Conservation (phyloP, 768 basidiomycete species). For the Tulasnella sp. region DNA sequence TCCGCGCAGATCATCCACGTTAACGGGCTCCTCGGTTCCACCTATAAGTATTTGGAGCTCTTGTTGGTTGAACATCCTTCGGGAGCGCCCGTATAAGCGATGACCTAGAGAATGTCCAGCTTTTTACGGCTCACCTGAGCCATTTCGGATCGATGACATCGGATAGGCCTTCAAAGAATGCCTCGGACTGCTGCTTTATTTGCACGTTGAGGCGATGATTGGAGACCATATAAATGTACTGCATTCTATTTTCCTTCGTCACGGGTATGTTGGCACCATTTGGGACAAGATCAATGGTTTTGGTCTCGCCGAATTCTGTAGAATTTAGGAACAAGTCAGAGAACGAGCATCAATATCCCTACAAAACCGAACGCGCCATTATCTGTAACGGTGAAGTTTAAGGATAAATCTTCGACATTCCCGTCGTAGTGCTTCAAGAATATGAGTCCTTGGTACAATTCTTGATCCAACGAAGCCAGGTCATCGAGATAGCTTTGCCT, state of each 20-base stretch:
- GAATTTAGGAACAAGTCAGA: not conserved
- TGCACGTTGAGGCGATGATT: constrained; percentile 86
- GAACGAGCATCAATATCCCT: not conserved
- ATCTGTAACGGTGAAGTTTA: constrained; percentile 83
- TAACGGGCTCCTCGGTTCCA: constrained; percentile 78
- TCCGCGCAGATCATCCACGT: constrained; percentile 70
- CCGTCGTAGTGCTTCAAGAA: constrained; percentile 90
- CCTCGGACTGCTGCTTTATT: constrained; percentile 73
- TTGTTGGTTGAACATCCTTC: constrained; percentile 94
- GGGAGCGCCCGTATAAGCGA: constrained; percentile 23
- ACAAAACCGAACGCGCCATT: constrained; percentile 56
- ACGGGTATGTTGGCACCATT: constrained; percentile 79
- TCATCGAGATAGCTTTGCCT: constrained; percentile 91
- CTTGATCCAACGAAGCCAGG: constrained; percentile 83
- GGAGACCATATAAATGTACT: constrained; percentile 85
- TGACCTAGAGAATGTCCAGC: not conserved
- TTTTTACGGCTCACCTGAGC: constrained; percentile 51
- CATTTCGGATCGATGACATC: constrained; percentile 91
- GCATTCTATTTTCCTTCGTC: constrained; percentile 81
- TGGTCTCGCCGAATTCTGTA: constrained; percentile 76
- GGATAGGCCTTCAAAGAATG: constrained; percentile 83
- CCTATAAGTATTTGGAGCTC: constrained; percentile 91
- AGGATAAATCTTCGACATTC: constrained; percentile 77
- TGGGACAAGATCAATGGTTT: constrained; percentile 71
- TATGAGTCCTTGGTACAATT: constrained; percentile 86